Conservation (phyloP, 306 rosid species). For the Malus sylvestris region DNA sequence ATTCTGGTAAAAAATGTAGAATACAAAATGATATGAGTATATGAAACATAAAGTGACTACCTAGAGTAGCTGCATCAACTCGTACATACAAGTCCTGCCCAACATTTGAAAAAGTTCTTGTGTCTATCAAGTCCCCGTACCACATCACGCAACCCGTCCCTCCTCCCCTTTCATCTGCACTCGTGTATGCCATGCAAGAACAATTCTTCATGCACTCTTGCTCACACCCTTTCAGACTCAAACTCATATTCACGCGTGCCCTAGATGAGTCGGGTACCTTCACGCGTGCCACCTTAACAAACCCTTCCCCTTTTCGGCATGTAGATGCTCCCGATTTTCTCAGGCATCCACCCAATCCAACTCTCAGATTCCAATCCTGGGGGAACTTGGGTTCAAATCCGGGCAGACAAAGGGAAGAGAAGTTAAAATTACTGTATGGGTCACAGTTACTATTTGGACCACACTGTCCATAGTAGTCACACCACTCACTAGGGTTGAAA, state of each 20-base stretch:
- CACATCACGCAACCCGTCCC: conserved; percentile 46
- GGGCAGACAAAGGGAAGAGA: conserved; percentile 45
- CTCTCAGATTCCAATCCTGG: conserved; percentile 26
- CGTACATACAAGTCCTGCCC: conserved; percentile 47
- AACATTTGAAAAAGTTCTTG: conserved; percentile 15
- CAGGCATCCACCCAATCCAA: conserved; percentile 43
- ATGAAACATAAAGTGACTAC: background rate
- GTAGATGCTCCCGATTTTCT: conserved; percentile 17
- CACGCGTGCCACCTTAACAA: conserved; percentile 19
- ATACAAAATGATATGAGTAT: too few species aligned
- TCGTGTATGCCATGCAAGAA: conserved; percentile 46
- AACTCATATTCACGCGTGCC: conserved; percentile 16
- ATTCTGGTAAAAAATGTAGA: too few species aligned
- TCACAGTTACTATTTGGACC: conserved; percentile 47
- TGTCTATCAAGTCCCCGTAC: conserved; percentile 44
- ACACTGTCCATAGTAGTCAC: conserved; percentile 42
- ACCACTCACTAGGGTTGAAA: conserved; percentile 24
- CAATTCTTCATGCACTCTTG: conserved; percentile 45
- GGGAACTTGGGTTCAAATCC: conserved; percentile 45
- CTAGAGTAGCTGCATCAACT: conserved; percentile 26
- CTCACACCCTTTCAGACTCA: conserved; percentile 25
- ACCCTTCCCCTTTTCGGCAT: conserved; percentile 56
- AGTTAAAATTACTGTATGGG: conserved; percentile 13
- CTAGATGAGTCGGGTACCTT: conserved; percentile 28
- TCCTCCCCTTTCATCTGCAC: conserved; percentile 25